phyloP scores from a whole-genome alignment of 164 flowering plant species.

The Liriodendron chinense region DNA sequence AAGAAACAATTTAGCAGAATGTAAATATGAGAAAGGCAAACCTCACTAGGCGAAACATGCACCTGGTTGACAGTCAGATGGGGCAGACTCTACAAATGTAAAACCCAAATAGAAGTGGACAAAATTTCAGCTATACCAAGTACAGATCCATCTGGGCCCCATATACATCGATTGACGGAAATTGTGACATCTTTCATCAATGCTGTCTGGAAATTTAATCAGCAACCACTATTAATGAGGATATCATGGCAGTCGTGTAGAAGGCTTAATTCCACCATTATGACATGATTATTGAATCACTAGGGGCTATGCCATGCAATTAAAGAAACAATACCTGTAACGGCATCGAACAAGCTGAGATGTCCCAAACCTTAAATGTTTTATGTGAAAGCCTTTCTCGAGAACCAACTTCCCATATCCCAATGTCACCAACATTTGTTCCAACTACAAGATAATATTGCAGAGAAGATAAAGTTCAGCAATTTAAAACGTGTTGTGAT shows the following conservation, averaged over 20 bases:
- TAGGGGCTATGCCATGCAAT: background rate
- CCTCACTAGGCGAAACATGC: background rate
- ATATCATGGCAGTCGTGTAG: background rate
- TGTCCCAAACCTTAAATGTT: slow-evolving; percentile 49
- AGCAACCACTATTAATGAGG: slow-evolving; percentile 1
- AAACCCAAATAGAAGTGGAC: background rate
- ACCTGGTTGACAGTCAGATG: background rate
- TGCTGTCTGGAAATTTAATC: slow-evolving; percentile 28
- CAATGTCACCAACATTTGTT: slow-evolving; percentile 64
- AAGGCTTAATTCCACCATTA: background rate
- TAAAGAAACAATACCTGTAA: slow-evolving; percentile 31
- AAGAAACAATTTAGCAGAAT: slow-evolving; percentile 3
- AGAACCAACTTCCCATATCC: slow-evolving; percentile 63
- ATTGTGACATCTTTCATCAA: slow-evolving; percentile 41
- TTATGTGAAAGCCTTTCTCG: slow-evolving; percentile 42
- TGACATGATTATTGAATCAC: background rate
- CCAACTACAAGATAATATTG: slow-evolving; percentile 40
- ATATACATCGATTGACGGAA: slow-evolving; percentile 45
- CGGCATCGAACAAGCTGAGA: slow-evolving; percentile 33
- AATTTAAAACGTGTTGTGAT: background rate
- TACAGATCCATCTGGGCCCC: slow-evolving; percentile 52
- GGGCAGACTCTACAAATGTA: background rate
- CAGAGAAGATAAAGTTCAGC: background rate
- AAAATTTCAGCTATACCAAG: slow-evolving; percentile 25
- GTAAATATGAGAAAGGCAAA: background rate